phyloP scores from a whole-genome alignment of 805 yeast genomes.

The Lachancea thermotolerans region DNA sequence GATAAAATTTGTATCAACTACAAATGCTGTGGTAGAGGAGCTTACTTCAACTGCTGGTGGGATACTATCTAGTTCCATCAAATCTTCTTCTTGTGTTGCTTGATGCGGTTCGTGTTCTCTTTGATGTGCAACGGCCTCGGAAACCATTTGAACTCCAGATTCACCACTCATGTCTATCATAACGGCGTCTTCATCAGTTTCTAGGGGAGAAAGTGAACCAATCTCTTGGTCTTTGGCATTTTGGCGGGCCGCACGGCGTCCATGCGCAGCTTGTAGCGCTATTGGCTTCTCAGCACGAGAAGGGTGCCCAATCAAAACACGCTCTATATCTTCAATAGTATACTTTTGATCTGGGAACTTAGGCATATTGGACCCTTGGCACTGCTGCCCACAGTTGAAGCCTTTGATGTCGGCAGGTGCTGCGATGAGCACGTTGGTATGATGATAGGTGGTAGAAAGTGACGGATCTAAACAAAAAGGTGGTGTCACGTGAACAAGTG shows the following conservation, averaged over 20 bases:
- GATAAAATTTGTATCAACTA: constrained; percentile 80
- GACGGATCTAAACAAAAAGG: too few species aligned
- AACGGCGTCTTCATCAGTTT: constrained; percentile 36
- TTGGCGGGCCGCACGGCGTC: too few species aligned
- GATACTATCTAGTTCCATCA: constrained; percentile 5
- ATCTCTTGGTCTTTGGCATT: not conserved
- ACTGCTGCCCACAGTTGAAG: too few species aligned
- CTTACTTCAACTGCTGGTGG: not conserved
- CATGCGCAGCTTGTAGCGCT: not conserved
- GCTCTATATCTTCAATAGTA: constrained; percentile 17
- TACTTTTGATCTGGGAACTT: constrained; percentile 1
- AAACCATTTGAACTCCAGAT: constrained; percentile 37
- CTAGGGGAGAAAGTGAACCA: not conserved
- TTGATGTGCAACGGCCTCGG: constrained; percentile 35
- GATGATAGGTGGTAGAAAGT: too few species aligned
- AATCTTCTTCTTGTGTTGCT: not conserved
- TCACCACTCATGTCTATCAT: constrained; percentile 45
- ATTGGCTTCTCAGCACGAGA: constrained; percentile 8
- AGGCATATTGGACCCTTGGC: too few species aligned
- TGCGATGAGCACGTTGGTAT: too few species aligned
- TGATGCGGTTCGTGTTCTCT: constrained; percentile 8
- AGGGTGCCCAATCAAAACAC: not conserved
- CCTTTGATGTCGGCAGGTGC: too few species aligned
- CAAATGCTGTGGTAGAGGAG: constrained; percentile 36
- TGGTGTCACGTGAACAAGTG: too few species aligned